Evolutionary conservation across 2,329 filamentous ascomycete species (phyloP), one percentile per base, ranked within the genome.

Genomic region (Westerdykella sp.): DNA sequence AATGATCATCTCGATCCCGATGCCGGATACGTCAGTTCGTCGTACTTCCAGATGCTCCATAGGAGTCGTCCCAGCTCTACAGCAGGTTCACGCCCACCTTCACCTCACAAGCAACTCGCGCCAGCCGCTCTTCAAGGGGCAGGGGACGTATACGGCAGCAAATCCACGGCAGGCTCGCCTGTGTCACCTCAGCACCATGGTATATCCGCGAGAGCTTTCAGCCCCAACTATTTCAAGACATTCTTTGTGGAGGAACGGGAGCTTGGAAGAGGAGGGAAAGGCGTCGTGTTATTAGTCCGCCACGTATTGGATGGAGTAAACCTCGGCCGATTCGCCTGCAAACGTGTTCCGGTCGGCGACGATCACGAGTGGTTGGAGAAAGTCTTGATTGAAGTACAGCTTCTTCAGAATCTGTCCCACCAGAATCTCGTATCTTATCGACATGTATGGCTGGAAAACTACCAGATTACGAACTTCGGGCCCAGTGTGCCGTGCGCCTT

Each of bases 341-440:
- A 98, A 69, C 81, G 94, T 37, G 90, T 98, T 0, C 94, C 93
- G 0, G 93, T 98, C 1, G 72, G 93, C 12, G 85, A 98, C 59
- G 87, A 97, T 57, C 91, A 96, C 59, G 81, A 83, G 48, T 96
- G 93, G 94, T 73, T 98, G 12, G 88, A 95, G 66, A 97, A 96
- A 68, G 84, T 97, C 2, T 73, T 98, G 40, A 78, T 93, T 37
- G 93, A 98, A 67, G 94, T 98, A 2, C 89, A 95, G 67, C 74
- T 97, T 18, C 77, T 98, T 18, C 89, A 95, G 56, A 86, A 87
- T 56, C 78, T 98, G 4, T 93, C 88, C 0, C 93, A 98, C 61
- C 87, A 90, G 44, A 98, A 98, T 50, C 75, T 98, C 7, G 93
- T 98, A 1, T 95, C 90, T 0, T 98, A 98, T 65, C 84, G 91